Evolutionary conservation across 2,329 filamentous ascomycete species (phyloP).

Genomic region (Ophiognomonia clavigignenti-juglandacearum): DNA sequence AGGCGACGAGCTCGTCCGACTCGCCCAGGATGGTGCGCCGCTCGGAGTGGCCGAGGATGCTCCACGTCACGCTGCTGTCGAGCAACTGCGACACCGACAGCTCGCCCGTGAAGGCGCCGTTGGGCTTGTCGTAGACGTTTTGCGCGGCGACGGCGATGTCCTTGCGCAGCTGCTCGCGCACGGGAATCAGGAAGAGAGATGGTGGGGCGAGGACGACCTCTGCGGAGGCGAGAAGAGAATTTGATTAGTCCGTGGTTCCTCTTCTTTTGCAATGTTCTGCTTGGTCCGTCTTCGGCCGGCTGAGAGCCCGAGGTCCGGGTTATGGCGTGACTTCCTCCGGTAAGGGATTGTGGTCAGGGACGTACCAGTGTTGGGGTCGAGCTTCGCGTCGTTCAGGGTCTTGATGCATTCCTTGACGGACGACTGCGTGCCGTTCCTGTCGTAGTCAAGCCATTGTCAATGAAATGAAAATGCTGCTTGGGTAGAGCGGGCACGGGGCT

Average conservation of each 20-base stretch:
- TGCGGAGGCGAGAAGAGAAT: constrained; percentile 29
- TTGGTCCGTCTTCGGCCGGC: neutral
- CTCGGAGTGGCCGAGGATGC: constrained; percentile 91
- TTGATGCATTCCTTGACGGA: constrained; percentile 87
- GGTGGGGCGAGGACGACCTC: constrained; percentile 96
- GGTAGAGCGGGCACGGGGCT: too few species aligned
- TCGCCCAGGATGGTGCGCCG: constrained; percentile 86
- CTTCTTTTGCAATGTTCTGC: neutral
- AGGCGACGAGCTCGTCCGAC: constrained; percentile 77
- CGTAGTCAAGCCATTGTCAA: constrained; percentile 14
- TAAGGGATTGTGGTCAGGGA: constrained; percentile 18
- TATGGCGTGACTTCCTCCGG: neutral
- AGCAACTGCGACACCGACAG: constrained; percentile 88
- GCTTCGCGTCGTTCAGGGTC: constrained; percentile 79
- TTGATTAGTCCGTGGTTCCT: neutral
- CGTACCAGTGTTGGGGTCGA: constrained; percentile 71
- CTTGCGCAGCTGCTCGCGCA: constrained; percentile 70
- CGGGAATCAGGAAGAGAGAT: constrained; percentile 81
- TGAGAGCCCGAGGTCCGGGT: neutral
- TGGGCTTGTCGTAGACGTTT: constrained; percentile 96
- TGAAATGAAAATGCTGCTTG: too few species aligned
- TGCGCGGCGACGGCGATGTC: constrained; percentile 86
- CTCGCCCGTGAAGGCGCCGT: constrained; percentile 95
- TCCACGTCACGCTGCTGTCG: constrained; percentile 85
- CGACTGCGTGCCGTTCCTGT: constrained; percentile 88